Conservation (phyloP, 2,329 filamentous ascomycete genomes). For the Aspergillus eucalypticola region DNA sequence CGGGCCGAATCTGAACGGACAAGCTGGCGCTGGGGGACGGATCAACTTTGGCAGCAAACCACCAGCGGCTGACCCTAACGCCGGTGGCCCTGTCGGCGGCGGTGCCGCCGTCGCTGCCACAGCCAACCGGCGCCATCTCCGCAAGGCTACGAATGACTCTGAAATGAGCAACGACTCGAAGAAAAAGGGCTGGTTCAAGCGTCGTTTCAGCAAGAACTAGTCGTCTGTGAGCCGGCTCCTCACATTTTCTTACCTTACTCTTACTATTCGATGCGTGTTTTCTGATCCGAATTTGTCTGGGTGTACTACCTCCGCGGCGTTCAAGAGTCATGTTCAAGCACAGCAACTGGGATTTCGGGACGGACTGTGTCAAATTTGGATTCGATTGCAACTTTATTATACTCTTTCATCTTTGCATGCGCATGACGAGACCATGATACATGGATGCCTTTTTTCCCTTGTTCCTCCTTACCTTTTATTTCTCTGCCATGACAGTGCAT, state of each 20-base stretch:
- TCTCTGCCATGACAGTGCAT: conserved; percentile 10
- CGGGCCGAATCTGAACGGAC: conserved; percentile 40
- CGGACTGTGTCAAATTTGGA: not conserved
- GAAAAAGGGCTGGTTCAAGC: conserved; percentile 86
- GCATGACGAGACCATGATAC: conserved; percentile 24
- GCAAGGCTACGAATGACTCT: conserved; percentile 25
- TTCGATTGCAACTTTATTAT: conserved; percentile 3
- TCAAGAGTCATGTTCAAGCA: conserved; percentile 8
- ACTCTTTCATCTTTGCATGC: conserved; percentile 6
- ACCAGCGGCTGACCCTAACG: conserved; percentile 25
- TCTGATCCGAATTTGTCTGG: conserved; percentile 4
- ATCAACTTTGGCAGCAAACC: conserved; percentile 17
- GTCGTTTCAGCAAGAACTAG: conserved; percentile 67
- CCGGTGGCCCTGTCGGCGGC: conserved; percentile 30
- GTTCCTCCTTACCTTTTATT: conserved; percentile 6
- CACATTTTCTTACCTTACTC: conserved; percentile 3
- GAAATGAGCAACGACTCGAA: conserved; percentile 57
- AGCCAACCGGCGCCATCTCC: conserved; percentile 23
- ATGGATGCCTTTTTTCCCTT: conserved; percentile 18
- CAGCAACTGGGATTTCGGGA: conserved; percentile 4
- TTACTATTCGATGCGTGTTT: conserved; percentile 7
- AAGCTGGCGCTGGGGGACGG: conserved; percentile 17
- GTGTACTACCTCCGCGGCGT: conserved; percentile 14
- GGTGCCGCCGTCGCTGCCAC: conserved; percentile 18
- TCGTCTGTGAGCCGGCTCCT: conserved; percentile 24